Evolutionary conservation across 2,329 filamentous ascomycete genomes (phyloP).

Genomic region (Ophiostoma ulmi): DNA sequence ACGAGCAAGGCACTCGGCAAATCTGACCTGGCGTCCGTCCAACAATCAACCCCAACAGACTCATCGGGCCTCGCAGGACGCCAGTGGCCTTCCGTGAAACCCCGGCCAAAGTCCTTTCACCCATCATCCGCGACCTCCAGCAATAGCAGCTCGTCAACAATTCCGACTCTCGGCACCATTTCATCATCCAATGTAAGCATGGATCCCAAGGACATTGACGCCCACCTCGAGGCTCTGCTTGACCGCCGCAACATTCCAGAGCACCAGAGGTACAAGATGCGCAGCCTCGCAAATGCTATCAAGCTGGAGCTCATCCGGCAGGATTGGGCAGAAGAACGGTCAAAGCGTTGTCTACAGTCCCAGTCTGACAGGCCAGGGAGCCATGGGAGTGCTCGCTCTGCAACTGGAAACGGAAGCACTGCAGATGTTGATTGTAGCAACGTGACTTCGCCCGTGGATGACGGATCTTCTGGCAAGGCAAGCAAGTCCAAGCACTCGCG

Average conservation of each 20-base stretch:
- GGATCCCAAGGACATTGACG: slow-evolving; percentile 51
- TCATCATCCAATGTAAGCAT: slow-evolving; percentile 46
- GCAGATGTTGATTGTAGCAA: too few relatives aligned
- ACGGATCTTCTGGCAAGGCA: slow-evolving; percentile 37
- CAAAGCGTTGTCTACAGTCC: slow-evolving; percentile 33
- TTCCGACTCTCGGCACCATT: slow-evolving; percentile 30
- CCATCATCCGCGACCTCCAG: slow-evolving; percentile 38
- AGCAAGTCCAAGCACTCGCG: slow-evolving; percentile 55
- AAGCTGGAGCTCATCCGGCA: slow-evolving; percentile 95
- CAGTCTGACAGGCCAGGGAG: slow-evolving; percentile 29
- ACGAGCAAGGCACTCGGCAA: slow-evolving; percentile 22
- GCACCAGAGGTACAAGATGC: slow-evolving; percentile 91
- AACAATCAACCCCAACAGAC: slow-evolving; percentile 22
- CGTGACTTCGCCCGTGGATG: not conserved
- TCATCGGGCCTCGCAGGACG: slow-evolving; percentile 12
- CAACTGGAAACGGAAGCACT: slow-evolving; percentile 30
- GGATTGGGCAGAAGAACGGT: slow-evolving; percentile 67
- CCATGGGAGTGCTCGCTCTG: slow-evolving; percentile 41
- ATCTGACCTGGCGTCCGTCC: slow-evolving; percentile 14
- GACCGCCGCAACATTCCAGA: slow-evolving; percentile 90
- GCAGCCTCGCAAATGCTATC: slow-evolving; percentile 78
- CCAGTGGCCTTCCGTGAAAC: slow-evolving; percentile 34
- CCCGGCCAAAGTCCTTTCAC: slow-evolving; percentile 51
- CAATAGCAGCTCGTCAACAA: slow-evolving; percentile 26
- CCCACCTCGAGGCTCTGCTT: slow-evolving; percentile 58